phyloP scores from a whole-genome alignment of 2,329 filamentous ascomycete genomes.

The Arthrinium phaeospermum region DNA sequence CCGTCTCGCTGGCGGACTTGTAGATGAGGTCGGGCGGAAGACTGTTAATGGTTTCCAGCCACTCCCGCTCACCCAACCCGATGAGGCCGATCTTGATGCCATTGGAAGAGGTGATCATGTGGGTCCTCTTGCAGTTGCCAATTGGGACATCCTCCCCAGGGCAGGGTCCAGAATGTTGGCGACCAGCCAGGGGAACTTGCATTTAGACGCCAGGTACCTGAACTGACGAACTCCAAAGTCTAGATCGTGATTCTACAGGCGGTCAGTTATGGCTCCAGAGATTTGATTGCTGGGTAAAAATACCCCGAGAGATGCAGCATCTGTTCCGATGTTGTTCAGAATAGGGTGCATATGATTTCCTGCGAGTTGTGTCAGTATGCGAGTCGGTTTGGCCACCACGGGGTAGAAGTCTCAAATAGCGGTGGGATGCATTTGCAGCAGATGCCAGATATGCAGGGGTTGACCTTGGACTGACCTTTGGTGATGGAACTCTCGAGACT shows the following conservation, averaged over 20 bases:
- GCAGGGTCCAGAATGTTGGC: constrained; percentile 88
- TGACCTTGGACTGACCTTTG: constrained; percentile 63
- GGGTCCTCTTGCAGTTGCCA: constrained; percentile 75
- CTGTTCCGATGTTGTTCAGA: constrained; percentile 77
- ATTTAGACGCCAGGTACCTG: constrained; percentile 72
- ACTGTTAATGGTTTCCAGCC: constrained; percentile 87
- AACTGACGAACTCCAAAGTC: constrained; percentile 90
- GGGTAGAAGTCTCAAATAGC: neutral
- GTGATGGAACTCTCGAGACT: constrained; percentile 88
- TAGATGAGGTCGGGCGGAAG: constrained; percentile 84
- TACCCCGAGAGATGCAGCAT: constrained; percentile 83
- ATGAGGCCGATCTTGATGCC: constrained; percentile 87
- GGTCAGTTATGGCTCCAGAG: neutral
- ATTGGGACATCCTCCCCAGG: constrained; percentile 74
- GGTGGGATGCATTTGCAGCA: neutral
- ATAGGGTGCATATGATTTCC: constrained; percentile 87
- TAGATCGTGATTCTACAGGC: constrained; percentile 79
- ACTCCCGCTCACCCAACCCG: constrained; percentile 85
- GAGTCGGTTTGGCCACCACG: neutral
- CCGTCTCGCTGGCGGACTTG: constrained; percentile 77
- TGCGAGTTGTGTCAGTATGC: constrained; percentile 34
- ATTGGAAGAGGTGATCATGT: constrained; percentile 79
- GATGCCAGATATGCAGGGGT: neutral
- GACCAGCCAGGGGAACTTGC: constrained; percentile 86
- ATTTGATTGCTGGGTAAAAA: constrained; percentile 39